These are phyloP conservation scores for Malassezia nana DNA, from an alignment of 1,284 basidiomycete genomes.

Conservation along the genomic window DNA sequence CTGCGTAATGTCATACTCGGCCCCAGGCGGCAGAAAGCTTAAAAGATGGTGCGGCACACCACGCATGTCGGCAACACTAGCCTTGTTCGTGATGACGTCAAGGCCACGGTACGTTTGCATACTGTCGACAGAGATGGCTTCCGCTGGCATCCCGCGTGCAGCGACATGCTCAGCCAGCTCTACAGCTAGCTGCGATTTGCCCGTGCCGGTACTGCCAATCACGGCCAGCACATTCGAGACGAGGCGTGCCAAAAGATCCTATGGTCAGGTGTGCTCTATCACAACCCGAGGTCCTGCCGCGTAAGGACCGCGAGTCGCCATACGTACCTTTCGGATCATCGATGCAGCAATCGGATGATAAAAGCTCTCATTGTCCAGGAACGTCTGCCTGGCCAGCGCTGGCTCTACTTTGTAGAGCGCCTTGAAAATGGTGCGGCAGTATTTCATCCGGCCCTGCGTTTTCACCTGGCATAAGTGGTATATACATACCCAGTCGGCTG, in stretches of 20 bases:
- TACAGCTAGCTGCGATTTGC: constrained; percentile 86
- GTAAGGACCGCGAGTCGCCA: not conserved
- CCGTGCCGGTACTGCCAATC: constrained; percentile 90
- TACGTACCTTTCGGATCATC: constrained; percentile 43
- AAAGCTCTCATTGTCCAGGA: constrained; percentile 53
- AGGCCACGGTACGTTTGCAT: constrained; percentile 97
- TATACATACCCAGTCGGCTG: constrained; percentile 50
- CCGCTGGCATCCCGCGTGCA: constrained; percentile 22
- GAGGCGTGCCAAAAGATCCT: not conserved
- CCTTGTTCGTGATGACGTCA: constrained; percentile 91
- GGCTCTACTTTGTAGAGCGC: constrained; percentile 55
- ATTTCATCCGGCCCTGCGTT: constrained; percentile 51
- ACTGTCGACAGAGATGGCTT: constrained; percentile 86
- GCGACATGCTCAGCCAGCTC: constrained; percentile 60
- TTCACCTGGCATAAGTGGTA: constrained; percentile 26
- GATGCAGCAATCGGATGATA: constrained; percentile 50
- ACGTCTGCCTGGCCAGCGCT: constrained; percentile 58
- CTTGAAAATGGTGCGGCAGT: constrained; percentile 51
- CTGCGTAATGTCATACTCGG: constrained; percentile 61
- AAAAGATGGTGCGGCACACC: constrained; percentile 82
- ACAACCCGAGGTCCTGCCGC: constrained; percentile 15
- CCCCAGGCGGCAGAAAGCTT: constrained; percentile 70
- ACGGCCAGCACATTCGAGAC: constrained; percentile 56
- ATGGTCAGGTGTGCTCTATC: constrained; percentile 5
- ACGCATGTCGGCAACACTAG: constrained; percentile 63